Base-by-base conservation (phyloP, 2,329 filamentous ascomycete genomes). In the Colletotrichum acutatum region DNA sequence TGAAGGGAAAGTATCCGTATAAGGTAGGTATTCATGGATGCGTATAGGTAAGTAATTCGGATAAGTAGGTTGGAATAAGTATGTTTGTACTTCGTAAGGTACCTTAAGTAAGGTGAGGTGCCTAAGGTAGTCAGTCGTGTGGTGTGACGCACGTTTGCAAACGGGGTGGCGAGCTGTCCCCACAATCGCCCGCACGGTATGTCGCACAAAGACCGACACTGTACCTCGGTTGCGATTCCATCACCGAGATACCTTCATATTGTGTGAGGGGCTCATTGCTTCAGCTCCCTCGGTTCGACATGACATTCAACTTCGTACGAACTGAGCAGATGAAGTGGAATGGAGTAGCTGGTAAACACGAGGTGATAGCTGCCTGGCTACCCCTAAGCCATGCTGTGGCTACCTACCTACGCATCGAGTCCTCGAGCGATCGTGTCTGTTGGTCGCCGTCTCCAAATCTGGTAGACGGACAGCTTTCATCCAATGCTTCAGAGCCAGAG, bases 161-260 rank as follows among this genome's bases (percentile, higher is more conserved):
- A 49, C 66, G 24, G 19, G 32, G n/a, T 12, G 67, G 49, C 66
- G 24, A 12, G 32, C 24, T 12, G 53, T 49, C 57, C 16, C 71
- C 71, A 66, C 49, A 49, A 56, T 60, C 67, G 26, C 56, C 71
- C 61, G 71, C 61, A 71, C 71, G 4, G 71, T 72, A 60, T 53
- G 49, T 70, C 22, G 54, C 28, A 58, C 24, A 52, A 66, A 22
- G 8, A 19, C 54, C 60, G 60, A 66, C 34, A 73, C 67, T 66
- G 71, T 73, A 34, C 16, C 22, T 65, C 46, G 71, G 67, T 58
- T 52, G 49, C 71, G 61, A 66, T 49, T 56, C 26, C 46, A 68
- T 54, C 68, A 19, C 64, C 49, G 68, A 71, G 58, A 5, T 49
- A 16, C 49, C 12, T 42, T 42, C 1, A 7, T 42, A 7, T 42